These are phyloP conservation scores for Penicillium verhagenii DNA, from an alignment of 495 filamentous ascomycete species.

Conservation along the genomic window DNA sequence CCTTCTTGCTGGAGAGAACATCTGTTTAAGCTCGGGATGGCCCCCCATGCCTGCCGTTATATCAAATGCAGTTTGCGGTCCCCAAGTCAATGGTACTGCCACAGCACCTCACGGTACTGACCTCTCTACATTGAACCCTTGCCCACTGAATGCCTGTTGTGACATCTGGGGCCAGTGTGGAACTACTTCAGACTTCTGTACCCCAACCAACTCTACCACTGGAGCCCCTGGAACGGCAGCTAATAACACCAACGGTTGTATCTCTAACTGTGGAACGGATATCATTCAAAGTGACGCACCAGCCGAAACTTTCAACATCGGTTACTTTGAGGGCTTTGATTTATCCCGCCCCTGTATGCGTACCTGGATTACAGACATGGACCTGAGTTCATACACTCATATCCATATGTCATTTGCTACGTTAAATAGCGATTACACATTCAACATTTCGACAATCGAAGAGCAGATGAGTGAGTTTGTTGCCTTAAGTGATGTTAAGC, in stretches of 20 bases:
- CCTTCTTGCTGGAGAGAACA: neutral
- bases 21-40: slow-evolving; percentile 3
- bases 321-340: slow-evolving; percentile 18
- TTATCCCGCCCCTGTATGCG: slow-evolving; percentile 14
- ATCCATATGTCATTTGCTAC: slow-evolving; percentile 13
- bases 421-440: neutral
- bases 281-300: slow-evolving; percentile 23
- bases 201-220: slow-evolving; percentile 14
- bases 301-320: neutral
- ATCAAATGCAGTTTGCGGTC: neutral
- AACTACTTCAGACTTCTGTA: slow-evolving; percentile 14
- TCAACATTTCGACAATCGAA: too few relatives aligned
- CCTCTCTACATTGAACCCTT: slow-evolving; percentile 6
- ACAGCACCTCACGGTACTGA: neutral
- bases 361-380: slow-evolving; percentile 6
- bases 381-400: slow-evolving; percentile 19
- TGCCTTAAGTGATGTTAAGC: slow-evolving; percentile 21
- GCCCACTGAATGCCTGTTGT: slow-evolving; percentile 32
- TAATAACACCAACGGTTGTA: slow-evolving; percentile 37
- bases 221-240: slow-evolving; percentile 36
- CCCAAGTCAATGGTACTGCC: neutral
- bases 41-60: neutral
- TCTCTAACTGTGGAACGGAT: slow-evolving; percentile 44
- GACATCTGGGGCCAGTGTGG: slow-evolving; percentile 24
- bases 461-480: too few relatives aligned